Evolutionary conservation across 139 green algal genomes (phyloP).

Genomic region (Medakamo hakoo): DNA sequence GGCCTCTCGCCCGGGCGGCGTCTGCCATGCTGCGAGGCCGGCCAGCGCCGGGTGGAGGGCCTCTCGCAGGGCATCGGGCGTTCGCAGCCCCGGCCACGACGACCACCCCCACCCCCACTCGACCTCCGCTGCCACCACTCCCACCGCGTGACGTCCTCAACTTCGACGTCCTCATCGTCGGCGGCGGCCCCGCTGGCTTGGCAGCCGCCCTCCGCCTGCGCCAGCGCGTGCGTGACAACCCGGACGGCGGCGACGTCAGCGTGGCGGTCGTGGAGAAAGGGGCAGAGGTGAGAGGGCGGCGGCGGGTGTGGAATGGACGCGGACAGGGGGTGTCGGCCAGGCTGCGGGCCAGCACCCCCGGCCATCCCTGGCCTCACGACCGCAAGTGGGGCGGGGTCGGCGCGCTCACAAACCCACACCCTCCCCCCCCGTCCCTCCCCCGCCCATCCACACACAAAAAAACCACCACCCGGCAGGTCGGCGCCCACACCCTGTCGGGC

Average conservation of each 20-base stretch:
- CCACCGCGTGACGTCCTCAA: conserved; percentile 39
- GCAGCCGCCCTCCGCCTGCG: conserved; percentile 74
- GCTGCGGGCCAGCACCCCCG: neutral
- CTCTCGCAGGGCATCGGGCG: no score
- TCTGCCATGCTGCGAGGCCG: no score
- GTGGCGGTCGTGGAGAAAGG: neutral
- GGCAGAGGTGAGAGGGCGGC: neutral
- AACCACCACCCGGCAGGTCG: conserved; percentile 10
- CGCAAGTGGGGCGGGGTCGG: no score
- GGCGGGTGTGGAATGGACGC: no score
- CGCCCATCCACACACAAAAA: neutral
- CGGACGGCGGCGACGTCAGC: neutral
- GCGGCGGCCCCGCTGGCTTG: conserved; percentile 73
- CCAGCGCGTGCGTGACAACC: conserved; percentile 33
- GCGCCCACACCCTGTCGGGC: conserved; percentile 72
- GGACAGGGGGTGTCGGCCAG: neutral
- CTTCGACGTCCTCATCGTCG: conserved; percentile 81
- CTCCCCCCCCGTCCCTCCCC: no score
- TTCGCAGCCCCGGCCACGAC: no score
- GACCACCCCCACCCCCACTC: no score
- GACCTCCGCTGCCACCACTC: neutral
- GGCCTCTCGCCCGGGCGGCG: no score
- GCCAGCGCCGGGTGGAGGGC: no score
- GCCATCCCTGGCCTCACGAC: neutral
- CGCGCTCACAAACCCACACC: no score